Base-by-base conservation (phyloP, 257 asterid genomes). In the Gentiana straminea region DNA sequence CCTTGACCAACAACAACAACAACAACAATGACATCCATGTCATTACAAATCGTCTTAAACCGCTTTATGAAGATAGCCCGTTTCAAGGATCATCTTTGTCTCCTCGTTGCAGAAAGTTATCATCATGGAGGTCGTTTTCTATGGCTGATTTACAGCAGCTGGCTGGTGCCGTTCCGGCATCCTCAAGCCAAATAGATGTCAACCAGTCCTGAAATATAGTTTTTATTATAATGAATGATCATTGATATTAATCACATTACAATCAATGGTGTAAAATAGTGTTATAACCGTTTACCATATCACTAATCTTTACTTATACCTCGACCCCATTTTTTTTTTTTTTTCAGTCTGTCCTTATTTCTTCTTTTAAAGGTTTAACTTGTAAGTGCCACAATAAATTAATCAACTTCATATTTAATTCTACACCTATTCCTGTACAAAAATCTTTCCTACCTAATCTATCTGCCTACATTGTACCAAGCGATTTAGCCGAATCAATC, bases 111-210 rank as follows among this genome's bases (percentile, higher is more conserved):
- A 57, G 62, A 60, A 75, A 64, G 57, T 71, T 77, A 45, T 57
- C 69, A 0, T 46, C 75, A 0, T 79, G 85, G 83, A 72, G 88
- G 61, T 84, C 95, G 0, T 79, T 75, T 51, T 84, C 95, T 24
- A 63, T 79, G 67, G 84, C 83, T 53, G 94, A 86, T 73, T 66
- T 86, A 61, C 89, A 75, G 11, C 80, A 77, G 1, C 24, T 24
- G 24, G 70, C 80, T 57, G 69, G 46, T 24, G 61, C 75, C 4
- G 58, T 51, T 43, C 52, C 68, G 0, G 62, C 55, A 38, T 51
- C 49, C 3, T 51, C 69, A 61, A 51, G 47, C 33, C 49, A 36
- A 44, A 41, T 62, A 57, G 64, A 33, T 8, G 8, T 35, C 3
- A 48, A 41, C 8, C 46, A 7, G 46, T 41, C 46, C 24, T 41